These are phyloP conservation scores for Psilocybe tampanensis DNA, from an alignment of 768 basidiomycete species.

Conservation along the genomic window DNA sequence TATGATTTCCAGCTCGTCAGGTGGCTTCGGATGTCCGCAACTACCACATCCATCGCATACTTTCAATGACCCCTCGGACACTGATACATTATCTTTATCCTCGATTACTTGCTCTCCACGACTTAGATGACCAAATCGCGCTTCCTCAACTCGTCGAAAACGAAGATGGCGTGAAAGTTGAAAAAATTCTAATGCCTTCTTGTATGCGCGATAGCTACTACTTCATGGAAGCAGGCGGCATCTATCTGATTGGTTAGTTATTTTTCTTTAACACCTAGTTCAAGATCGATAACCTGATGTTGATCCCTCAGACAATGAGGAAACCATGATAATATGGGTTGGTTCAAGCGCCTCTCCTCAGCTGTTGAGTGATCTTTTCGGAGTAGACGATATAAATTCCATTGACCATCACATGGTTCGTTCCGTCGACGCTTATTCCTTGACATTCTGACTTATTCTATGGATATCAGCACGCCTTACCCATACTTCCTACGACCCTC, in stretches of 20 bases:
- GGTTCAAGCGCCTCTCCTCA: constrained; percentile 82
- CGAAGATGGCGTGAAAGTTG: constrained; percentile 40
- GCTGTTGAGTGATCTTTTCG: constrained; percentile 82
- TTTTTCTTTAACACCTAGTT: not conserved
- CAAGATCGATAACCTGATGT: not conserved
- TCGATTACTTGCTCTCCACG: constrained; percentile 84
- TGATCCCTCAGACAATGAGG: constrained; percentile 24
- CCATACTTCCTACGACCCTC: constrained; percentile 68
- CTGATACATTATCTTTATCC: constrained; percentile 88
- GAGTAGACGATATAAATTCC: constrained; percentile 73
- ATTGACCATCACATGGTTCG: constrained; percentile 73
- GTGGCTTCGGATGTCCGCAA: constrained; percentile 96
- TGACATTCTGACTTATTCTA: constrained; percentile 2
- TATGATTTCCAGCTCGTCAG: constrained; percentile 58
- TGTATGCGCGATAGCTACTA: constrained; percentile 81
- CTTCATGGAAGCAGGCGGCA: constrained; percentile 87
- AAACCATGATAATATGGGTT: constrained; percentile 82
- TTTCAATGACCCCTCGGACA: constrained; percentile 66
- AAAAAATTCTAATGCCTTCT: constrained; percentile 66
- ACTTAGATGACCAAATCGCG: constrained; percentile 70
- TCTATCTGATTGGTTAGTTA: constrained; percentile 87
- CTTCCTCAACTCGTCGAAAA: constrained; percentile 51
- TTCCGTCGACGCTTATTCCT: constrained; percentile 4
- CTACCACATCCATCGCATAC: constrained; percentile 76
- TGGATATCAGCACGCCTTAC: constrained; percentile 60